phyloP scores from a whole-genome alignment of 345 rosid species.

The Firmiana major region DNA sequence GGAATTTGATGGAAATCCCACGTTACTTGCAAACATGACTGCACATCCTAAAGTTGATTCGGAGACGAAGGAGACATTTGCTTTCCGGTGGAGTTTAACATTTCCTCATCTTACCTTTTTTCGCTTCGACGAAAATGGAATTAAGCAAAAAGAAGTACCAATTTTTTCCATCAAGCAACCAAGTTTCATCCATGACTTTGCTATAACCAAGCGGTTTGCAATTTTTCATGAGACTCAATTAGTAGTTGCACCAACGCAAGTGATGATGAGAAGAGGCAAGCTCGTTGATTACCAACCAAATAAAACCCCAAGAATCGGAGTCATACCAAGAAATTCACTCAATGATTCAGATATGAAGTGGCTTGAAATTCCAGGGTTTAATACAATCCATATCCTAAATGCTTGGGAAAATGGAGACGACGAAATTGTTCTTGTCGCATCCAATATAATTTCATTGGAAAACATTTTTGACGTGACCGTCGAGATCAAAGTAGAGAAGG shows the following conservation, averaged over 20 bases:
- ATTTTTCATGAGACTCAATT: slow-evolving; percentile 17
- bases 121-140: slow-evolving; percentile 14
- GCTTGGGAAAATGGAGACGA: slow-evolving; percentile 24
- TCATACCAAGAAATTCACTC: slow-evolving; percentile 11
- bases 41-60: slow-evolving; percentile 24
- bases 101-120: slow-evolving; percentile 16
- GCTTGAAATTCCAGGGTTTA: slow-evolving; percentile 19
- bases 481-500: background rate
- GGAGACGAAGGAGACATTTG: slow-evolving; percentile 20
- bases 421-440: slow-evolving; percentile 22
- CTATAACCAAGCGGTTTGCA: slow-evolving; percentile 19
- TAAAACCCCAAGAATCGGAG: slow-evolving; percentile 26
- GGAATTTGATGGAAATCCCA: slow-evolving; percentile 13
- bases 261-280: slow-evolving; percentile 16
- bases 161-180: slow-evolving; percentile 12
- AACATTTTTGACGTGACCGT: background rate
- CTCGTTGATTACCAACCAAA: background rate
- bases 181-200: slow-evolving; percentile 19
- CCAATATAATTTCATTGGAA: background rate
- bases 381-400: slow-evolving; percentile 19
- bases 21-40: slow-evolving; percentile 23
- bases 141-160: slow-evolving; percentile 14
- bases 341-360: slow-evolving; percentile 20
- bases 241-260: background rate
- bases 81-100: slow-evolving; percentile 12